Evolutionary conservation across 164 flowering plant species (phyloP).

Genomic region (Stephania cephalantha): DNA sequence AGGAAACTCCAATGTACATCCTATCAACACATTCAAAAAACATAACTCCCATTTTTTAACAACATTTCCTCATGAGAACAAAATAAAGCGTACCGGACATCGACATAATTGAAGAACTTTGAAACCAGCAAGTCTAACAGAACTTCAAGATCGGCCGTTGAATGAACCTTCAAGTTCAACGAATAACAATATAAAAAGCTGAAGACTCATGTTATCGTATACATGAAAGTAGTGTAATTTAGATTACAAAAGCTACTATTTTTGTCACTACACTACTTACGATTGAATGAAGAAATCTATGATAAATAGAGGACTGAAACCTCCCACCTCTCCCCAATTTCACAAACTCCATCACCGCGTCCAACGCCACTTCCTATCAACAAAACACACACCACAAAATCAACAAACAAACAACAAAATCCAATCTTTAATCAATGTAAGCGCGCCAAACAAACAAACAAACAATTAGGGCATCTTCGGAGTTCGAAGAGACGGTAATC

Average conservation of each 20-base stretch:
- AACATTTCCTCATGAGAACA: background rate
- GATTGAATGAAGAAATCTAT: conserved; percentile 47
- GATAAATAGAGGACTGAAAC: conserved; percentile 58
- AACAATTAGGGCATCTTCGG: too few species aligned
- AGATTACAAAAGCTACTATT: background rate
- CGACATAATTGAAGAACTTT: conserved; percentile 74
- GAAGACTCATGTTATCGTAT: background rate
- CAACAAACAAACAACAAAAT: background rate
- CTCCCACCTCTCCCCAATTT: conserved; percentile 61
- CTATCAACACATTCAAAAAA: background rate
- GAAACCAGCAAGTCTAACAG: conserved; percentile 44
- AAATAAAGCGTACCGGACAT: conserved; percentile 58
- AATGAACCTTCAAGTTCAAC: conserved; percentile 45
- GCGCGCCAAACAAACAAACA: too few species aligned
- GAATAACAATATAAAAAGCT: background rate
- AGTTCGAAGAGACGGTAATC: too few species aligned
- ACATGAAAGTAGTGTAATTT: background rate
- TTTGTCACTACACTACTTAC: conserved; percentile 37
- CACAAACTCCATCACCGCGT: conserved; percentile 82
- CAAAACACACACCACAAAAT: too few species aligned
- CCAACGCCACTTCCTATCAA: conserved; percentile 65
- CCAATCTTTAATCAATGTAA: background rate
- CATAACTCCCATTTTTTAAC: background rate
- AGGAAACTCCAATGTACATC: too few species aligned
- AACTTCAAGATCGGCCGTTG: conserved; percentile 34